Conservation (phyloP, 2,329 filamentous ascomycete genomes). For the Fusarium solani-melongenae region DNA sequence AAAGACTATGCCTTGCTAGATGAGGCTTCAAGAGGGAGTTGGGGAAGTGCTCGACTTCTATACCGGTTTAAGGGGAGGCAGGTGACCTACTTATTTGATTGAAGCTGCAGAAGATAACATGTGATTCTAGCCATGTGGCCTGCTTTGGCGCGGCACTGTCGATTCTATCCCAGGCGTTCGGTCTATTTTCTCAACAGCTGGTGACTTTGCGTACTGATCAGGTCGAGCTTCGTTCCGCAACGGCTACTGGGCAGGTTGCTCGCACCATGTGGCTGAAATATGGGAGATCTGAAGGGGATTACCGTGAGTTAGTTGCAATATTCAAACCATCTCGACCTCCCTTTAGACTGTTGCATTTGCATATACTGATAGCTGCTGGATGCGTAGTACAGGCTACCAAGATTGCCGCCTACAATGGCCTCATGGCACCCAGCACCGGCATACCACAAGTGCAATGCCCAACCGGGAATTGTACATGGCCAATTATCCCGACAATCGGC, state of each 20-base stretch:
- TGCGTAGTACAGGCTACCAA: background rate
- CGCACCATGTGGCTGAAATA: background rate
- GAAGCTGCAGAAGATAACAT: background rate
- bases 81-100: background rate
- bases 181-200: background rate
- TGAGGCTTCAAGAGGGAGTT: background rate
- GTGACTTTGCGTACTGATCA: background rate
- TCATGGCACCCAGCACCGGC: background rate
- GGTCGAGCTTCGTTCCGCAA: background rate
- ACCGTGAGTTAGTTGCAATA: background rate
- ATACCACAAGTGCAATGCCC: background rate
- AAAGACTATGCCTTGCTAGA: background rate
- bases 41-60: background rate
- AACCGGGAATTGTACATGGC: background rate
- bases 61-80: background rate
- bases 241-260: background rate
- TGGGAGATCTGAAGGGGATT: background rate
- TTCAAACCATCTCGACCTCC: background rate
- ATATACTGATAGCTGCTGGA: background rate
- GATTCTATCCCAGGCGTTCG: background rate
- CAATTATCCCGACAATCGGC: background rate
- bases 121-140: background rate
- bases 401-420: background rate
- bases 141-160: background rate
- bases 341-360: background rate